Conservation (phyloP, 257 asterid species). For the Agastache rugosa region DNA sequence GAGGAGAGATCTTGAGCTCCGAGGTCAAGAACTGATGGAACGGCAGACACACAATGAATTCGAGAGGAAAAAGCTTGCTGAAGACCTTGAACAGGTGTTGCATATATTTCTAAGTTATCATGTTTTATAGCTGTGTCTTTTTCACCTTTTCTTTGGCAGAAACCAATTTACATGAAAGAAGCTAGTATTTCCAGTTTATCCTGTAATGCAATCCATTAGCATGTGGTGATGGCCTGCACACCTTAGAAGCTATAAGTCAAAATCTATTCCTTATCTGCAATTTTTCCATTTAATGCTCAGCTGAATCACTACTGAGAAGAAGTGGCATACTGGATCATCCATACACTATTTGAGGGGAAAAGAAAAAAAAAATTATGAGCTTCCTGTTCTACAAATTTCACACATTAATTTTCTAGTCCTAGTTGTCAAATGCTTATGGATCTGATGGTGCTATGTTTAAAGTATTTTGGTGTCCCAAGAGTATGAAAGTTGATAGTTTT, state of each 20-base stretch:
- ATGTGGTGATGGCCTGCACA: conserved; percentile 22
- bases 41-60: conserved; percentile 82
- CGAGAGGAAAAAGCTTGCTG: conserved; percentile 69
- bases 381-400: background rate
- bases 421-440: background rate
- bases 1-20: conserved; percentile 71
- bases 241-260: conserved; percentile 2
- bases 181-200: conserved; percentile 17
- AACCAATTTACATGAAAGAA: conserved; percentile 24
- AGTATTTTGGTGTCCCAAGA: conserved; percentile 22
- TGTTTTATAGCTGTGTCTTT: conserved; percentile 11
- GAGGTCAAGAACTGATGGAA: conserved; percentile 70
- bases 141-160: conserved; percentile 16
- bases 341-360: background rate
- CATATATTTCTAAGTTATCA: conserved; percentile 36
- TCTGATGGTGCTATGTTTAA: conserved; percentile 19
- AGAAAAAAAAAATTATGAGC: background rate
- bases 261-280: background rate
- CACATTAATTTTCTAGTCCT: background rate
- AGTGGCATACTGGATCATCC: background rate
- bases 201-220: conserved; percentile 27
- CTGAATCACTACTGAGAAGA: background rate
- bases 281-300: background rate
- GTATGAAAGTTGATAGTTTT: background rate
- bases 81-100: conserved; percentile 83